Base-by-base conservation (phyloP, 2,329 filamentous ascomycete species). In the Rugonectria rugulosa region DNA sequence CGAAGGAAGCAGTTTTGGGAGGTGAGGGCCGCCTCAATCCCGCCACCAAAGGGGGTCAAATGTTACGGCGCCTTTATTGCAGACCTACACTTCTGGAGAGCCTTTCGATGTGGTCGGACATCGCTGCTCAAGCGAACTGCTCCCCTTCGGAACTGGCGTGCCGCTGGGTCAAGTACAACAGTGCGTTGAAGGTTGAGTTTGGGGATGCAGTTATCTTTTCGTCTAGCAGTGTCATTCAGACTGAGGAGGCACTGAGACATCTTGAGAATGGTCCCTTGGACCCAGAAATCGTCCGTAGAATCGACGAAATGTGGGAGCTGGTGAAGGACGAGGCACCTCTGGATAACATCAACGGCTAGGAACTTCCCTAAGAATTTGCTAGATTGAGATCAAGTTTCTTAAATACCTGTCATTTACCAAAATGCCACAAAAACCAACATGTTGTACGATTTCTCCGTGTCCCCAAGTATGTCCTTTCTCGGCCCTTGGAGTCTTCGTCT, bases 161-260 rank as follows among this genome's bases (percentile, higher is more conserved):
- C 15, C 47, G 47, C 10, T 51, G 47, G 38, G 47, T 43, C 6
- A 36, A 21, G n/a, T 51, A 43, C 12, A 38, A 51, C 31, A 43
- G 38, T 4, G 8, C 26, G 29, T 14, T 51, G 10, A 40, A 51
- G 11, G 38, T 27, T 15, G 37, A 6, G 6, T 34, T 51, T 21
- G 38, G 47, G 6, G 47, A 51, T 14, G 27, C 36, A 15, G 20
- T 51, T 14, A 29, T 51, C 21, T 27, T 51, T 9, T 27, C 38
- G 14, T 27, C 37, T 15, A 26, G n/a, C 7, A 51, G n/a, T 7
- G 27, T 20, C 19, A 29, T 26, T 12, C 47, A 51, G 29, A n/a
- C 43, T 23, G 38, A 37, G 11, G 47, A 51, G 21, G 21, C 38
- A 2, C 6, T 51, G 37, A 15, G 6, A 3, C 38, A 43, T 11